Evolutionary conservation across 2,329 filamentous ascomycete species (phyloP), one percentile per base, ranked within the genome.

Genomic region (Cladobotryum mycophilum): DNA sequence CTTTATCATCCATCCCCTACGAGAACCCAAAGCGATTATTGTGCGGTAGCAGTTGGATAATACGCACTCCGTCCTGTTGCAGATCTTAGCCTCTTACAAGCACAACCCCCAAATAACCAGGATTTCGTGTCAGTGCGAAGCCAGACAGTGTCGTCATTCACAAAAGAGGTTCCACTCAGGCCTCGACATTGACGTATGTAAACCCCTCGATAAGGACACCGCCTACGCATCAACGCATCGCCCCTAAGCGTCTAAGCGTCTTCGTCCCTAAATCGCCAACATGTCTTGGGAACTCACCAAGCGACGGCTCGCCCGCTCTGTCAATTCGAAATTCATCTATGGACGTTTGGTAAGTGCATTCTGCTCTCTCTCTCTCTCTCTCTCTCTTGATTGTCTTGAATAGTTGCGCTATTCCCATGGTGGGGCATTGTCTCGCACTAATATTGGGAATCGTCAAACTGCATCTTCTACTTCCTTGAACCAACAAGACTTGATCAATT

Each of bases 251-350:
- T 14, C 20, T 25, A 41, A 14, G 13, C 35, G 18, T n/a, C 13
- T 30, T 18, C 12, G 40, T 20, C 40, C 13, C 22, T 4, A 45
- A 33, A 34, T 22, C 18, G 42, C 20, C 60, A 59, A 48, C 59
- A 84, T 84, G 80, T 65, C 76, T 57, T 79, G 79, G 75, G 77
- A 83, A 65, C 70, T 81, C 43, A 76, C 68, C 44, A 73, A 76
- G 55, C 79, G 83, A 62, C 80, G 83, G 59, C 69, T 88, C 61
- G 68, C 81, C 62, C 79, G 85, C 65, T 71, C 80, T 61, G 74
- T 86, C 62, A 89, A 67, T 55, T 57, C 57, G 67, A 84, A 84
- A 68, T 89, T 82, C 68, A 82, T 90, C 57, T 88, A 82, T 67
- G 86, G 85, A 56, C 80, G 79, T 66, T 74, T 89, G 64, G 87